Conservation (phyloP, 176 grass and related monocot species). For the Oryza meridionalis region DNA sequence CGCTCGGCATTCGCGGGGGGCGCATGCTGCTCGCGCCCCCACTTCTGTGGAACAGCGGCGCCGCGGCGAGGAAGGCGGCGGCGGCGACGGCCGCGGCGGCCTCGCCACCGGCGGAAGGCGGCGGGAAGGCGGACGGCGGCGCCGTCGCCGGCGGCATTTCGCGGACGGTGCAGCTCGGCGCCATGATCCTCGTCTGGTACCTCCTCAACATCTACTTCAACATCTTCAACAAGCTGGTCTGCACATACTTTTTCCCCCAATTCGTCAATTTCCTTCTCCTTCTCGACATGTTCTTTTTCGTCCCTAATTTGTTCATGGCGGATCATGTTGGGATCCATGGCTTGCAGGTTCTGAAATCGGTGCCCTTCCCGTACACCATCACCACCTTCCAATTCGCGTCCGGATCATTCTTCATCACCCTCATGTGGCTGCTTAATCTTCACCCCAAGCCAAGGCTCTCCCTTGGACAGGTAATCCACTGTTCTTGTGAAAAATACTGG, state of each 20-base stretch:
- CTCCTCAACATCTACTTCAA: slow-evolving; percentile 87
- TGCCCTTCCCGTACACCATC: slow-evolving; percentile 85
- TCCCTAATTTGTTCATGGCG: not conserved
- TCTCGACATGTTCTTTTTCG: not conserved
- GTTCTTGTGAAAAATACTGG: not conserved
- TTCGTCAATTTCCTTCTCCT: not conserved
- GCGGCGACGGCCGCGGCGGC: not conserved
- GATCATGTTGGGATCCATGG: slow-evolving; percentile 1
- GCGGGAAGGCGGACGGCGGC: not conserved
- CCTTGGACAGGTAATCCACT: slow-evolving; percentile 54
- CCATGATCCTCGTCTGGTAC: slow-evolving; percentile 75
- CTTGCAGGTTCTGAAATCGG: slow-evolving; percentile 73
- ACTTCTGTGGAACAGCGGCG: not conserved
- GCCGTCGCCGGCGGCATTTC: slow-evolving; percentile 29
- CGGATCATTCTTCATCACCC: slow-evolving; percentile 71
- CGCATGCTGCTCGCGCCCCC: not conserved
- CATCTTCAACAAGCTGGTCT: slow-evolving; percentile 79
- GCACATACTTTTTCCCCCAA: not conserved
- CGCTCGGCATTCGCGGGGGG: slow-evolving; percentile 38
- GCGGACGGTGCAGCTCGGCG: slow-evolving; percentile 47
- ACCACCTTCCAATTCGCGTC: slow-evolving; percentile 82
- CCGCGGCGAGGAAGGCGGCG: not conserved
- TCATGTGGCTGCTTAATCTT: slow-evolving; percentile 90
- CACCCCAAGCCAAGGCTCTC: slow-evolving; percentile 74
- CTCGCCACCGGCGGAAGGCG: not conserved